Evolutionary conservation across 768 basidiomycete genomes (phyloP).

Genomic region (Sutorius australiensis): DNA sequence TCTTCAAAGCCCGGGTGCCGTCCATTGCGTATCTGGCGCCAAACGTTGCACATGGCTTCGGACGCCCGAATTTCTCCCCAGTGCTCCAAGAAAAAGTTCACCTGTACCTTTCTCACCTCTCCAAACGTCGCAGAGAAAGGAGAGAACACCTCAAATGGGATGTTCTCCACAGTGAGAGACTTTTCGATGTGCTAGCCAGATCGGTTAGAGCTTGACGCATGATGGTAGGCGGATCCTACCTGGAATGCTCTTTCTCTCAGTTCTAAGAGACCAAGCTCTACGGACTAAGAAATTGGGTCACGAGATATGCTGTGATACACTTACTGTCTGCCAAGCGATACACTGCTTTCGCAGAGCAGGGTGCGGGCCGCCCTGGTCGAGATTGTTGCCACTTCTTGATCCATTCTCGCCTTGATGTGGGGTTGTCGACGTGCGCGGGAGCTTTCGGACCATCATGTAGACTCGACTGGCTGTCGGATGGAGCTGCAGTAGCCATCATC

Average conservation of each 20-base stretch:
- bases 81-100: constrained; percentile 74
- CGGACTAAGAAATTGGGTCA: neutral
- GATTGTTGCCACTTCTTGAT: constrained; percentile 62
- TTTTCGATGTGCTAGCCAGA: constrained; percentile 63
- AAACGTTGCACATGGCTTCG: constrained; percentile 78
- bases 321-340: constrained; percentile 81
- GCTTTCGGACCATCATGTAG: constrained; percentile 22
- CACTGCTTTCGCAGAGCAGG: constrained; percentile 80
- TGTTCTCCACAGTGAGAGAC: constrained; percentile 72
- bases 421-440: constrained; percentile 17
- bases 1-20: constrained; percentile 87
- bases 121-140: constrained; percentile 80
- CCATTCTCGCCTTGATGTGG: constrained; percentile 59
- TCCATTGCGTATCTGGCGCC: constrained; percentile 81
- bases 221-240: constrained; percentile 14
- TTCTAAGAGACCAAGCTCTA: constrained; percentile 69
- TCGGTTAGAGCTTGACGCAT: constrained; percentile 1
- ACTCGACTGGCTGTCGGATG: constrained; percentile 36
- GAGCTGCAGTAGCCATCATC: constrained; percentile 15
- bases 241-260: constrained; percentile 71
- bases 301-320: constrained; percentile 22
- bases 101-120: constrained; percentile 77
- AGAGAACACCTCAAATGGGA: constrained; percentile 83
- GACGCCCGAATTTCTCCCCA: constrained; percentile 83
- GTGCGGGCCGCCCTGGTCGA: constrained; percentile 60